Base-by-base conservation (phyloP, 2,329 filamentous ascomycete species). In the Microdochium trichocladiopsis region DNA sequence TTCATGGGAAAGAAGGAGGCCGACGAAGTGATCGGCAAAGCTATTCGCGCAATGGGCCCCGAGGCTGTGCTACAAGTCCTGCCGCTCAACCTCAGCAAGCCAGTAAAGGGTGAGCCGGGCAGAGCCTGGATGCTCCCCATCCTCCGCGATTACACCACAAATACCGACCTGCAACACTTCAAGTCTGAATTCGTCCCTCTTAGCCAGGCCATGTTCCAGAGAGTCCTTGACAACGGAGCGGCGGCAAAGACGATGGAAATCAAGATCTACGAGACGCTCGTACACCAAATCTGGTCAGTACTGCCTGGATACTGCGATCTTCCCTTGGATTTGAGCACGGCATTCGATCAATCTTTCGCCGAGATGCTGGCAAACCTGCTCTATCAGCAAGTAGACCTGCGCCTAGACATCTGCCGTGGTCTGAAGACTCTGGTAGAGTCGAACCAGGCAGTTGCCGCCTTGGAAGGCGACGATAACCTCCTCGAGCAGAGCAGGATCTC, bases 1-100 rank as follows among this genome's bases (percentile, higher is more conserved):
- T 99, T 99, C 70, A 79, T 86, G 53, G 90, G 90, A 51, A 99
- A 97, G 74, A 95, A 95, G 68, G 88, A 97, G 65, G 93, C 93
- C 1, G 94, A 99, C 62, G 84, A 88, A 52, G 87, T 99, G 10
- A 82, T 99, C 49, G 89, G 90, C 16, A 88, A 88, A 63, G 94
- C 93, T 4, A 84, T 97, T 56, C 82, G 85, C 57, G 90, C 90
- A 9, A 94, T 96, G 84, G 94, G 94, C 0, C 90, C 94, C 0
- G 88, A 91, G 58, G 83, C 85, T 3, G 87, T 96, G 1, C 79
- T 99, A 25, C 78, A 82, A 1, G 84, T 95, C 22, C 77, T 99
- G 31, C 93, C 94, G 3, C 73, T 96, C 54, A 97, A 97, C 66
- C 80, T 99, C 11, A 77, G 83, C 43, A 87, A 87, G 64, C 88